phyloP scores from a whole-genome alignment of 768 basidiomycete species.

The Amanita phalloides region DNA sequence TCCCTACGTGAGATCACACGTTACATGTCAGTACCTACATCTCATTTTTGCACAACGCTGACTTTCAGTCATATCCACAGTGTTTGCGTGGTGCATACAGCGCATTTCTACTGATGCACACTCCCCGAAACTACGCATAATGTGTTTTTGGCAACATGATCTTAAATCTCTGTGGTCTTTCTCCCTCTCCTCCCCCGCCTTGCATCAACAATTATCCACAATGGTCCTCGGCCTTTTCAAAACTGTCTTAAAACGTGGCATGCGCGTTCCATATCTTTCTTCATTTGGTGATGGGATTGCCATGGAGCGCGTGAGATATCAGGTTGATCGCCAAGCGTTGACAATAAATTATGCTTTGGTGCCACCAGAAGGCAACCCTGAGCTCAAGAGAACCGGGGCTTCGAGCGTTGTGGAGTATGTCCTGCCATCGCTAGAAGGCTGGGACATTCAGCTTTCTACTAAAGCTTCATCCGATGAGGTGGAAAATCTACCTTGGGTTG shows the following conservation, averaged over 20 bases:
- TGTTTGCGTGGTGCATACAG: constrained; percentile 95
- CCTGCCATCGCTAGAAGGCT: constrained; percentile 68
- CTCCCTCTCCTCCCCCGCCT: constrained; percentile 41
- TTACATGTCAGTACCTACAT: constrained; percentile 38
- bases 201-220: constrained; percentile 76
- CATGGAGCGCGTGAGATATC: constrained; percentile 70
- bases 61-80: constrained; percentile 21
- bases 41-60: constrained; percentile 3
- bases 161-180: constrained; percentile 81
- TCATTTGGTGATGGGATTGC: constrained; percentile 78
- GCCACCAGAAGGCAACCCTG: constrained; percentile 45
- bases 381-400: constrained; percentile 41
- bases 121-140: constrained; percentile 50
- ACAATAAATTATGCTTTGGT: constrained; percentile 78
- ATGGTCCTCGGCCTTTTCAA: constrained; percentile 78
- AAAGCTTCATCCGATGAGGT: constrained; percentile 66
- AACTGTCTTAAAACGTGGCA: constrained; percentile 66
- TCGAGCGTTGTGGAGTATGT: constrained; percentile 73
- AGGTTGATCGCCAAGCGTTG: constrained; percentile 74
- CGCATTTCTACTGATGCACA: constrained; percentile 29
- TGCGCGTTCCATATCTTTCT: constrained; percentile 60
- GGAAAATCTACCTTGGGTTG: constrained; percentile 66
- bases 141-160: constrained; percentile 95
- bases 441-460: constrained; percentile 77
- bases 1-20: constrained; percentile 84